phyloP scores from a whole-genome alignment of 306 rosid genomes.

The Acacia confusa region DNA sequence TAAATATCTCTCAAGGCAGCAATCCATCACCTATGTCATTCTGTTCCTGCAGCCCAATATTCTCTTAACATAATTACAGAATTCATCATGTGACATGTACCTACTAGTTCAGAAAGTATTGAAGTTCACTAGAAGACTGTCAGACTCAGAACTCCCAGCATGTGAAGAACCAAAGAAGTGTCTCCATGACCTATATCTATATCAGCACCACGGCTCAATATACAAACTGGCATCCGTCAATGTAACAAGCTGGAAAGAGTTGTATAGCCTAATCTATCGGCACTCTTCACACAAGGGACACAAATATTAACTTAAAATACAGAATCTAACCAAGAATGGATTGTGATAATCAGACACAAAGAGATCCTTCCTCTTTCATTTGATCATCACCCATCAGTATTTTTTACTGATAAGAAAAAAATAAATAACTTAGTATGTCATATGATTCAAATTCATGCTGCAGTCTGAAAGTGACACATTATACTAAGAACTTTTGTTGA shows the following conservation, averaged over 20 bases:
- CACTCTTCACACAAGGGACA: not conserved
- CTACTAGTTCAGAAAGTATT: slow-evolving; percentile 8
- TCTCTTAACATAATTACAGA: not conserved
- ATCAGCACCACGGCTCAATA: not conserved
- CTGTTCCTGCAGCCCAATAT: not conserved
- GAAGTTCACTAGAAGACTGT: not conserved
- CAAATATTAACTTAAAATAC: not conserved
- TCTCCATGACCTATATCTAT: not conserved
- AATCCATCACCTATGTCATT: not conserved
- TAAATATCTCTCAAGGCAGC: not conserved
- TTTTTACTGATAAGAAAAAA: not conserved
- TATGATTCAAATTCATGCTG: not conserved
- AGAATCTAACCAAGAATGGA: slow-evolving; percentile 11
- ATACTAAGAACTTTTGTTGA: not conserved
- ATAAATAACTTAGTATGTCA: not conserved
- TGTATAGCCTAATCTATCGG: not conserved
- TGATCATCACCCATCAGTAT: not conserved
- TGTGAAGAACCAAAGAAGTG: not conserved
- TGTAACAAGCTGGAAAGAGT: slow-evolving; percentile 3
- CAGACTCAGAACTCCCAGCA: not conserved
- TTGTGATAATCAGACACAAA: slow-evolving; percentile 7
- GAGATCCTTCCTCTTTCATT: not conserved
- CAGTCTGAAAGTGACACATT: not conserved
- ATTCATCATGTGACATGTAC: slow-evolving; percentile 3
- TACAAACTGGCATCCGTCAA: not conserved